These are phyloP conservation scores for Colletotrichum higginsianum DNA, from an alignment of 2,329 filamentous ascomycete species.

Conservation along the genomic window DNA sequence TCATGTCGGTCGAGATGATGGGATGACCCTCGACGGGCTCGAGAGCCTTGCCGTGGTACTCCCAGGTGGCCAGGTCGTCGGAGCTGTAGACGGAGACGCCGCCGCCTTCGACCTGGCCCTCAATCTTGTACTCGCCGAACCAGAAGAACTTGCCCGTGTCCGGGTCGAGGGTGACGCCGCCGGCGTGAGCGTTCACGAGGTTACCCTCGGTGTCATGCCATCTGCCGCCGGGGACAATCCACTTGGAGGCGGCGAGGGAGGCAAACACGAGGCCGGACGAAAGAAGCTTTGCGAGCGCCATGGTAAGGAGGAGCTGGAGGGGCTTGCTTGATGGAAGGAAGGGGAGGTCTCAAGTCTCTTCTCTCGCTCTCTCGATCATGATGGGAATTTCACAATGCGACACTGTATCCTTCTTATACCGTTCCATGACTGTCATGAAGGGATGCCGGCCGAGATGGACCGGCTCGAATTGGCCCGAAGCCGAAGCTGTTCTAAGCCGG, in stretches of 20 bases:
- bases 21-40: conserved; percentile 68
- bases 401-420: conserved; percentile 18
- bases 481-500: conserved; percentile 29
- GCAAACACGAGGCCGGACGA: conserved; percentile 36
- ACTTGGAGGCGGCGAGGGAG: conserved; percentile 58
- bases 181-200: conserved; percentile 75
- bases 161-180: conserved; percentile 67
- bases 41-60: conserved; percentile 70
- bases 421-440: conserved; percentile 17
- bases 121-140: conserved; percentile 74
- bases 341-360: not conserved
- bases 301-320: not conserved
- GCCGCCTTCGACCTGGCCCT: conserved; percentile 72
- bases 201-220: conserved; percentile 74
- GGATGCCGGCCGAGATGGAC: conserved; percentile 14
- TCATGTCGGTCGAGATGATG: conserved; percentile 67
- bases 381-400: not conserved
- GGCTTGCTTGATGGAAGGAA: conserved; percentile 7
- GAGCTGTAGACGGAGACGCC: conserved; percentile 75
- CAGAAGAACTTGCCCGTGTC: conserved; percentile 70
- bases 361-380: not conserved
- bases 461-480: conserved; percentile 37
- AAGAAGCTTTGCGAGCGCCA: conserved; percentile 40
- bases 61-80: conserved; percentile 72
- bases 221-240: conserved; percentile 73